Conservation (phyloP, 2,329 filamentous ascomycete species). For the Thyridium curvatum region DNA sequence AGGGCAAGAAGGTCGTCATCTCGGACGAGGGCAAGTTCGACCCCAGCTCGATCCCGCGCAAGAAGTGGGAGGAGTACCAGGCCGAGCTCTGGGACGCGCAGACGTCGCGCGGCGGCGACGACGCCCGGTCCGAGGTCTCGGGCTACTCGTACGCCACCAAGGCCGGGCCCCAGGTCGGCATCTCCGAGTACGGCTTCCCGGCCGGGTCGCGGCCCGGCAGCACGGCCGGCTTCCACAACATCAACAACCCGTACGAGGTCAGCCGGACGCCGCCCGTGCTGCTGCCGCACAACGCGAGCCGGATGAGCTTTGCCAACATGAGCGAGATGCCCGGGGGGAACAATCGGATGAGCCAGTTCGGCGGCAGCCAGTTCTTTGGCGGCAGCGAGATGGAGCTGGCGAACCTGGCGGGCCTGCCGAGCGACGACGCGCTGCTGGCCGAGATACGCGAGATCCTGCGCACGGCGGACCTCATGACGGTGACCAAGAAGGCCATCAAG, state of each 20-base stretch:
- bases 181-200: conserved; percentile 65
- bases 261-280: conserved; percentile 32
- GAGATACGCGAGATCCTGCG: conserved; percentile 93
- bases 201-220: conserved; percentile 53
- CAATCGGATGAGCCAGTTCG: conserved; percentile 56
- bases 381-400: conserved; percentile 62
- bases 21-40: conserved; percentile 98
- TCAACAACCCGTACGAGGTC: conserved; percentile 40
- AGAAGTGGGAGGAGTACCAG: conserved; percentile 99
- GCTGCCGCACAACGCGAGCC: conserved; percentile 41
- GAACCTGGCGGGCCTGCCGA: conserved; percentile 70
- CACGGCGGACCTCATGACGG: conserved; percentile 91
- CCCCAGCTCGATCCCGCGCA: conserved; percentile 83
- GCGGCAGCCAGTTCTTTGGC: conserved; percentile 51
- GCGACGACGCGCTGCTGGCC: conserved; percentile 80
- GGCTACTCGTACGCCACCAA: conserved; percentile 93
- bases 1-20: conserved; percentile 85
- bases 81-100: conserved; percentile 95
- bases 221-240: conserved; percentile 35
- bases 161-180: conserved; percentile 43
- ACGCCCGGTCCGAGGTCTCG: conserved; percentile 81
- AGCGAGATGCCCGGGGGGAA: conserved; percentile 52
- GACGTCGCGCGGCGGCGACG: conserved; percentile 60
- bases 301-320: conserved; percentile 69
- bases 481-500: conserved; percentile 99